Conservation (phyloP, 2,329 filamentous ascomycete species). For the Fragosphaeria purpurea region DNA sequence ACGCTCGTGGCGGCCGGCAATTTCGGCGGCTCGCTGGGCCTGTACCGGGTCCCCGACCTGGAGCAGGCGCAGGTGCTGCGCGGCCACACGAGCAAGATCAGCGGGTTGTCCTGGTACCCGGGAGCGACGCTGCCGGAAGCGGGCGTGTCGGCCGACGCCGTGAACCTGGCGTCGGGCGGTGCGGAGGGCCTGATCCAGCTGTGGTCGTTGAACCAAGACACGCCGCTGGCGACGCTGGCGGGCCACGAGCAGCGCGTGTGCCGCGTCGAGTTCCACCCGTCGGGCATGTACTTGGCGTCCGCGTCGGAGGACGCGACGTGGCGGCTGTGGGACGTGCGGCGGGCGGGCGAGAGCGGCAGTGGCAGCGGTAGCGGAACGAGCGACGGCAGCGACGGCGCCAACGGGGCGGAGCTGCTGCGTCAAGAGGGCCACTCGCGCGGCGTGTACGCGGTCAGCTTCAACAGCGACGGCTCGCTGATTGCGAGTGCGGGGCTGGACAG, state of each 20-base stretch:
- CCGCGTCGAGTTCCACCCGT: constrained; percentile 89
- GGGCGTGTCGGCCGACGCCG: constrained; percentile 59
- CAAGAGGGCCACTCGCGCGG: constrained; percentile 94
- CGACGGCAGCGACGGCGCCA: neutral
- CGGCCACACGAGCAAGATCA: constrained; percentile 81
- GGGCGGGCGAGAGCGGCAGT: constrained; percentile 52
- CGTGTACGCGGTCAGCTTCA: constrained; percentile 85
- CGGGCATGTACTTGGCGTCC: constrained; percentile 78
- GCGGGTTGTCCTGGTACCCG: constrained; percentile 84
- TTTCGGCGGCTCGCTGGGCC: constrained; percentile 81
- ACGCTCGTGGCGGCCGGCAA: constrained; percentile 80
- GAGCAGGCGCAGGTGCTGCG: constrained; percentile 66
- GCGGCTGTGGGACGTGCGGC: constrained; percentile 90
- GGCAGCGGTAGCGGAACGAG: no score
- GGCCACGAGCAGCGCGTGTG: constrained; percentile 85
- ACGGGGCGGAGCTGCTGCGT: constrained; percentile 45
- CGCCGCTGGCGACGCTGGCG: constrained; percentile 68
- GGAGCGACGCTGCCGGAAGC: constrained; percentile 63
- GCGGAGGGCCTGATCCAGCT: constrained; percentile 81
- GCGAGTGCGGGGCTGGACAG: constrained; percentile 91
- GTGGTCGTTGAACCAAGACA: constrained; percentile 82
- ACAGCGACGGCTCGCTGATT: constrained; percentile 78
- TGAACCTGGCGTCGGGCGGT: constrained; percentile 85
- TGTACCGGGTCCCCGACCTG: constrained; percentile 75
- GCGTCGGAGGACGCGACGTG: constrained; percentile 95